Evolutionary conservation across 805 yeast genomes (phyloP).

Genomic region (Ogataea paradorogensis): DNA sequence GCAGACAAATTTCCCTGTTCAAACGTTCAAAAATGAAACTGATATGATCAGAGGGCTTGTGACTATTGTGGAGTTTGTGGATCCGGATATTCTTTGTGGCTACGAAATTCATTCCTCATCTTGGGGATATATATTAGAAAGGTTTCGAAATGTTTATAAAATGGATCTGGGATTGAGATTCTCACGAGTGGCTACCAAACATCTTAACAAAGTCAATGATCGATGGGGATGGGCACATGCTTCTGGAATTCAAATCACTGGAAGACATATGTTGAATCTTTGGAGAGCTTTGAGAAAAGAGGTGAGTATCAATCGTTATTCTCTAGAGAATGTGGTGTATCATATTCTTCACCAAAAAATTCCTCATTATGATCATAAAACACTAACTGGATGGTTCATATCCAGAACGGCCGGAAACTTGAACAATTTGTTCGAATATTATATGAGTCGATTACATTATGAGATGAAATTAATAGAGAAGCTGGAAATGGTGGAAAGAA

Average conservation of each 20-base stretch:
- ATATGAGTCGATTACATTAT: slow-evolving; percentile 41
- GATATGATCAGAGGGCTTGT: slow-evolving; percentile 57
- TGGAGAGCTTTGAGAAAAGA: slow-evolving; percentile 78
- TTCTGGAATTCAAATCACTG: slow-evolving; percentile 63
- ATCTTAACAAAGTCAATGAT: slow-evolving; percentile 56
- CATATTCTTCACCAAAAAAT: slow-evolving; percentile 64
- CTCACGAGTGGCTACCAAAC: slow-evolving; percentile 53
- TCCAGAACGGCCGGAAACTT: slow-evolving; percentile 22
- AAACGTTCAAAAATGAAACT: slow-evolving; percentile 49
- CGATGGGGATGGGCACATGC: slow-evolving; percentile 83
- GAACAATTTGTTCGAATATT: slow-evolving; percentile 44
- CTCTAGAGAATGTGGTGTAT: slow-evolving; percentile 72
- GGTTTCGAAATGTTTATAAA: slow-evolving; percentile 46
- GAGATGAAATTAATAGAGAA: slow-evolving; percentile 49
- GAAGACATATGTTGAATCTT: slow-evolving; percentile 79
- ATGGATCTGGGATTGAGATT: slow-evolving; percentile 56
- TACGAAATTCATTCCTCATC: slow-evolving; percentile 77
- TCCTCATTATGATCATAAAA: slow-evolving; percentile 55
- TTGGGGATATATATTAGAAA: slow-evolving; percentile 86
- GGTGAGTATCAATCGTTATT: slow-evolving; percentile 59
- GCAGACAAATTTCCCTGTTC: slow-evolving; percentile 28
- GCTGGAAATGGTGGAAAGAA: slow-evolving; percentile 65
- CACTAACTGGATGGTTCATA: slow-evolving; percentile 48
- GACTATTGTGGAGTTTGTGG: slow-evolving; percentile 55
- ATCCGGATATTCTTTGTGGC: slow-evolving; percentile 87